Conservation (phyloP, 83 land plant species). For the Larix sibirica region DNA sequence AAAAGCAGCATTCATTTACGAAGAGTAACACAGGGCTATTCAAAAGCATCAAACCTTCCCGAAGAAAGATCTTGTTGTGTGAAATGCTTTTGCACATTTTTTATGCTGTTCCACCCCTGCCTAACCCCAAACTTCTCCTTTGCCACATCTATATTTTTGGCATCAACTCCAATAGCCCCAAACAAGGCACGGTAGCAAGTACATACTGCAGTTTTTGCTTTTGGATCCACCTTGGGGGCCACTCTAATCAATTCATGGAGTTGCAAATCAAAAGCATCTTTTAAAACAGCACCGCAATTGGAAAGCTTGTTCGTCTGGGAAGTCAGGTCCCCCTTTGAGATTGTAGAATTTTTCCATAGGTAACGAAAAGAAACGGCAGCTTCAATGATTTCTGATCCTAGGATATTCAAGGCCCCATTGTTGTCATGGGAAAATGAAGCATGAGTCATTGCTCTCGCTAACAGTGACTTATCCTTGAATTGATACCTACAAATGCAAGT, state of each 20-base stretch:
- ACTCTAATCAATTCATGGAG: slow-evolving; percentile 1
- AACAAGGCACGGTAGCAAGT: not conserved
- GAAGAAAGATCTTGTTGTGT: not conserved
- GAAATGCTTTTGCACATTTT: not conserved
- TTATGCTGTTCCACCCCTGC: not conserved
- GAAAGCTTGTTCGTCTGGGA: not conserved
- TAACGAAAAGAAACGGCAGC: not conserved
- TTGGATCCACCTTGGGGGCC: slow-evolving; percentile 1
- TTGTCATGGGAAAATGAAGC: not conserved
- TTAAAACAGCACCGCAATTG: not conserved
- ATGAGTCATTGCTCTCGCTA: not conserved
- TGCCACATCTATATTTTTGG: slow-evolving; percentile 3
- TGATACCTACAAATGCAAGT: no score
- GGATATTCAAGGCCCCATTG: slow-evolving; percentile 7
- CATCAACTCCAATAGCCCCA: slow-evolving; percentile 9
- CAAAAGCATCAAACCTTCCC: not conserved
- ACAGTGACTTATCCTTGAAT: no score
- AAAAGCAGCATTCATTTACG: no score
- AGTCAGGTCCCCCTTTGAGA: not conserved
- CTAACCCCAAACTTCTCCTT: not conserved
- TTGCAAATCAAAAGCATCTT: not conserved
- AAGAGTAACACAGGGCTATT: not conserved
- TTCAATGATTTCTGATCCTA: not conserved
- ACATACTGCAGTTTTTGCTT: not conserved
- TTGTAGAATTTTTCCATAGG: not conserved